Evolutionary conservation across 176 grass and related monocot genomes (phyloP), one percentile per base, ranked within the genome.

Genomic region (Ensete ventricosum): DNA sequence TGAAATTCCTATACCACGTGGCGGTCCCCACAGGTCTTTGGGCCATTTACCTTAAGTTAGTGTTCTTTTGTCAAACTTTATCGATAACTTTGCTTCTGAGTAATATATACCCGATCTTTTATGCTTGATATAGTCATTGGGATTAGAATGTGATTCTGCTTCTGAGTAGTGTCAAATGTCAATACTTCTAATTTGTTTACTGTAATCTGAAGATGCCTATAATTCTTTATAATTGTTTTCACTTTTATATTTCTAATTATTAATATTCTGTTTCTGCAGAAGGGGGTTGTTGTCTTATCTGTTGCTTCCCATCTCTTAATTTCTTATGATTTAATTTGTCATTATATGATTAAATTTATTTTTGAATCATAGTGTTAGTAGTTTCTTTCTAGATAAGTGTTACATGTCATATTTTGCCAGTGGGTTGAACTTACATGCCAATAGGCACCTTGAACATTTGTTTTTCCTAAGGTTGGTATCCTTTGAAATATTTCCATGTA

Each of bases 1-100:
- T 0, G 88, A 99, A 83, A 91, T 88, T 87, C 88, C 88, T 62
- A 88, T 99, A 79, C 91, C 96, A 67, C 88, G 91, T 79, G 96
- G 88, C 24, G 86, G 96, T 77, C 96, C 96, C 69, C 91, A 95
- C 82, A 94, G 96, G 96, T 99, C 23, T 80, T 26, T 76, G 65
- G 20, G 14, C 23, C 27, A 48, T 69, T 73, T 23, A 21, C n/a
- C 24, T 73, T 53, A 55, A 79, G 67, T 70, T 70, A 70, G 67
- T 50, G 20, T 70, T 2, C 10, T 50, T 70, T 70, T 70, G 67
- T 50, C 51, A n/a, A 50, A 19, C 9, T 70, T 20, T 49, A 11
- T 34, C 67, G 3, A 52, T 70, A 50, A 9, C 51, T 70, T 50
- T 17, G 50, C 14, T 29, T 11, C 1, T 23, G 22, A 49, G 34